Evolutionary conservation across 1,139 yeast species (phyloP), one percentile per base, ranked within the genome.

Genomic region (Blastobotrys ciferrii): DNA sequence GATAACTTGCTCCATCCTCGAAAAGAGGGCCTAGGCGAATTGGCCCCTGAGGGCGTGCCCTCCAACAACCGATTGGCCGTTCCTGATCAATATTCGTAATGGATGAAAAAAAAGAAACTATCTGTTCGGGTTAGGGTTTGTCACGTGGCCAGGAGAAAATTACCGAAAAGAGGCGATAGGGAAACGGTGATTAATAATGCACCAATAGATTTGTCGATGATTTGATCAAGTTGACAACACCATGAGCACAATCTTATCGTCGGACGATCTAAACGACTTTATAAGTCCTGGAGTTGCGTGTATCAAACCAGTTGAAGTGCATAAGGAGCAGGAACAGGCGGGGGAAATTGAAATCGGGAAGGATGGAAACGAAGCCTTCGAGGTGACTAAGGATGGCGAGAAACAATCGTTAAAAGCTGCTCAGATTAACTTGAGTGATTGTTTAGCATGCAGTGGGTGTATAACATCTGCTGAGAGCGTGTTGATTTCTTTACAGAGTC

Each of bases 381-480:
- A 87, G 59, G 86, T 86, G 3, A 77, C 83, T 2, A 72, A 75
- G 42, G 87, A 84, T 54, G 84, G 82, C 5, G 68, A 72, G 17
- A 69, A 74, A 13, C 72, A 72, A 40, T 67, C 71, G 36, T 73
- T 89, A 6, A 77, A 84, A 32, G 84, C 91, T 42, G 98, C 97
- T 0, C 92, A 87, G 58, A 92, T 92, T 46, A 85, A 95, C 2
- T 69, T 92, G 41, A 82, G 91, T 7, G 99, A 92, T 71, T 92
- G 99, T 67, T 72, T 92, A 46, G 98, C 98, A 0, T 92, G 99
- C 62, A 83, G 95, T 2, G 99, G 99, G 1, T 92, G 99, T 66
- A 89, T 92, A 53, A 92, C 98, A 0, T 87, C 96, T 9, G 95
- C 97, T 12, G 99, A 92, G 63, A 96, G 91, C 57, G 91, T 92